These are phyloP conservation scores for Saturnispora bothae DNA, from an alignment of 805 yeast genomes.

Conservation along the genomic window DNA sequence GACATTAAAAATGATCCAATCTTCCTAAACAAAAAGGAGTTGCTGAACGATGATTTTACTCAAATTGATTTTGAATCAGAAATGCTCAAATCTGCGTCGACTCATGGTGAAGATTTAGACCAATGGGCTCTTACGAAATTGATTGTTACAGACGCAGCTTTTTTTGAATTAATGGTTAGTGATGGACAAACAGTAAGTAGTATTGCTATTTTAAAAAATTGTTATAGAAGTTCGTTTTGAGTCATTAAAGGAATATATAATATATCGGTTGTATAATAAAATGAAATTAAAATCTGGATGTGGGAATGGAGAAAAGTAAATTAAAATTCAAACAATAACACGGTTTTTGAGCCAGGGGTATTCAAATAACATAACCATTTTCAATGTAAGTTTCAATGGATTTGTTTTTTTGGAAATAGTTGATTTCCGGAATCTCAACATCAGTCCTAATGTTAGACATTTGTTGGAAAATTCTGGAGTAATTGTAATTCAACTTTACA, in stretches of 20 bases:
- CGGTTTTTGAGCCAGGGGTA: too few relatives aligned
- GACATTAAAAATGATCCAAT: slow-evolving; percentile 14
- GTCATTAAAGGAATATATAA: not conserved
- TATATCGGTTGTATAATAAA: not conserved
- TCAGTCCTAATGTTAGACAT: slow-evolving; percentile 29
- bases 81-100: slow-evolving; percentile 16
- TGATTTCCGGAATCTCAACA: slow-evolving; percentile 32
- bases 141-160: slow-evolving; percentile 17
- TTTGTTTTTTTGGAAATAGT: slow-evolving; percentile 24
- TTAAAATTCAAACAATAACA: not conserved
- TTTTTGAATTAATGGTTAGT: slow-evolving; percentile 26
- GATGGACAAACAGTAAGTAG: slow-evolving; percentile 19
- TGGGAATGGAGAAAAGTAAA: not conserved
- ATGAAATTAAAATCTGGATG: not conserved
- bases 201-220: slow-evolving; percentile 18
- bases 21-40: slow-evolving; percentile 26
- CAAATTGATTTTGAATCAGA: slow-evolving; percentile 18
- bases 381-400: slow-evolving; percentile 24
- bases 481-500: slow-evolving; percentile 32
- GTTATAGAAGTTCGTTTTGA: not conserved
- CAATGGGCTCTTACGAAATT: slow-evolving; percentile 28
- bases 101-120: slow-evolving; percentile 16
- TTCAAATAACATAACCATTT: slow-evolving; percentile 16
- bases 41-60: slow-evolving; percentile 17
- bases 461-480: slow-evolving; percentile 30